Base-by-base conservation (phyloP, 1,284 basidiomycete species). In the Mycena sp. region DNA sequence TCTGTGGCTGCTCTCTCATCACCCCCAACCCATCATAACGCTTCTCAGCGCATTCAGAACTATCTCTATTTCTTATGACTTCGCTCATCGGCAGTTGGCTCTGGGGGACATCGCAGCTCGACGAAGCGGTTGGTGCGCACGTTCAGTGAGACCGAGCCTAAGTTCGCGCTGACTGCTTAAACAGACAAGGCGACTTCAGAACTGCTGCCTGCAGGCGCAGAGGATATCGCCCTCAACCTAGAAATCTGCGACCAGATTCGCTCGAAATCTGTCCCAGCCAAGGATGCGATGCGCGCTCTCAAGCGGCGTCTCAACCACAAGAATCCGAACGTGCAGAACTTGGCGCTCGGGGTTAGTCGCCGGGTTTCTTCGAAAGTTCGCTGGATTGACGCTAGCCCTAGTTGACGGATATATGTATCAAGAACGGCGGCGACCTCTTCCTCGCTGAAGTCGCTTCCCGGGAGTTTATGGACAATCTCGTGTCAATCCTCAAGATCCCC, bases 191-290 rank as follows among this genome's bases (percentile, higher is more conserved):
- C 95, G 55, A 97, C 96, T 30, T 96, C 95, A 16, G 95, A 97
- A 81, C 86, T 96, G 41, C 83, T 96, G 64, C 95, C 96, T 54
- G 85, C 88, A 65, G 94, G 93, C 60, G 82, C 89, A 67, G 96
- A 97, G 81, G 96, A 99, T 81, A 97, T 99, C 57, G 95, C 95
- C 3, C 87, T 96, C 75, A 96, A 96, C 78, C 92, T 99, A 73
- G 96, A 99, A 80, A 95, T 99, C 85, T 96, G 96, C 76, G 97
- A 99, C 83, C 93, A 97, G 83, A 96, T 99, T 79, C 90, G 96
- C 69, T 96, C 96, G 20, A 97, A 97, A 84, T 91, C 93, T 55
- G 94, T 95, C 0, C 89, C 89, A 34, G 91, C 96, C 13, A 94
- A 94, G 80, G 91, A 94, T 73, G 95, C 97, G 2, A 95, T 97